Evolutionary conservation across 768 basidiomycete species (phyloP).

Genomic region (Tricholoma furcatifolium): DNA sequence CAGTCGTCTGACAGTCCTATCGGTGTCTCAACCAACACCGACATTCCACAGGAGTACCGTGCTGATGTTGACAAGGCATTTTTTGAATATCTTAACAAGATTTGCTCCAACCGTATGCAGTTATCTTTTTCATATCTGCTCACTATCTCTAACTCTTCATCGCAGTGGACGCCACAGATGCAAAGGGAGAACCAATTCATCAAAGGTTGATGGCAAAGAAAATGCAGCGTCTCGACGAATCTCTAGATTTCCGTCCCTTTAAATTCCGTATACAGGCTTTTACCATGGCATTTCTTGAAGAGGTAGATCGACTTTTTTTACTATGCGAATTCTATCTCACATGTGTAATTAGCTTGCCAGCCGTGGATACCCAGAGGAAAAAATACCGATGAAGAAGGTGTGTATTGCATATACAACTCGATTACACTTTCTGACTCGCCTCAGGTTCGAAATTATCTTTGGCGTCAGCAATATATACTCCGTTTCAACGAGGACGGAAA

Average conservation of each 20-base stretch:
- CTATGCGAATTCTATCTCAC: neutral
- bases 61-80: conserved; percentile 87
- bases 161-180: conserved; percentile 87
- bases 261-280: conserved; percentile 99
- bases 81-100: conserved; percentile 80
- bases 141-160: conserved; percentile 16
- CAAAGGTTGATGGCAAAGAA: conserved; percentile 99
- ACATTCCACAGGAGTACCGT: conserved; percentile 80
- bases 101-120: conserved; percentile 84
- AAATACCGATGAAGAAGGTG: conserved; percentile 98
- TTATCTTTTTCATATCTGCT: conserved; percentile 10
- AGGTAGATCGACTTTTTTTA: conserved; percentile 44
- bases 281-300: conserved; percentile 92
- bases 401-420: conserved; percentile 27
- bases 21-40: conserved; percentile 32
- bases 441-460: conserved; percentile 91
- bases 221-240: conserved; percentile 97
- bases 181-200: conserved; percentile 95
- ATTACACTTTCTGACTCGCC: conserved; percentile 9
- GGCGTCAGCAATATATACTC: conserved; percentile 91
- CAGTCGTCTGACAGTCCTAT: conserved; percentile 29
- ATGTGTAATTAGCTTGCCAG: conserved; percentile 58
- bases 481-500: conserved; percentile 99
- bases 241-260: conserved; percentile 95
- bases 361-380: conserved; percentile 89